These are phyloP conservation scores for Trichoderma sp. DNA, from an alignment of 2,329 filamentous ascomycete species.

Conservation along the genomic window DNA sequence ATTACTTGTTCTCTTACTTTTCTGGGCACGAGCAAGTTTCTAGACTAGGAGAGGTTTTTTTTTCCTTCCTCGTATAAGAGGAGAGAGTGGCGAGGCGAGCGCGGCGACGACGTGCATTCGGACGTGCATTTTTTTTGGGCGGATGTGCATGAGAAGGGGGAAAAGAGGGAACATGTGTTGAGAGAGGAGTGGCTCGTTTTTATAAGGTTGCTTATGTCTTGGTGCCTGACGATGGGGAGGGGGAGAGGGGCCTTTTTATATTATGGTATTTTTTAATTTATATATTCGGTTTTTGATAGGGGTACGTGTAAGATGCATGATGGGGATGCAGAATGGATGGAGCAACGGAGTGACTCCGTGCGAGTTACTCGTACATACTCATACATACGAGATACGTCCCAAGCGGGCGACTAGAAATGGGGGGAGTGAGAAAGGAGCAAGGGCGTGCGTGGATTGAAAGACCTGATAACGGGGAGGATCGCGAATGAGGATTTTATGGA, in stretches of 20 bases:
- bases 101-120: slow-evolving; percentile 5
- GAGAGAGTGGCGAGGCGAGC: not conserved
- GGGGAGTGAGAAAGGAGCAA: not conserved
- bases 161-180: slow-evolving; percentile 18
- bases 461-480: not conserved
- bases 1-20: not conserved
- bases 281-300: not conserved
- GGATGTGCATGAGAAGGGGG: slow-evolving; percentile 18
- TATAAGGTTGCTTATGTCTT: slow-evolving; percentile 19
- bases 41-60: not conserved
- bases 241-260: not conserved
- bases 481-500: not conserved
- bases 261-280: not conserved
- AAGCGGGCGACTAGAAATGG: not conserved
- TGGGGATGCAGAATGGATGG: not conserved
- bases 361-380: not conserved
- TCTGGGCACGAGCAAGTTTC: not conserved
- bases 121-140: slow-evolving; percentile 8
- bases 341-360: not conserved
- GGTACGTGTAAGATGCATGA: not conserved
- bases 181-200: slow-evolving; percentile 18
- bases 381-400: not conserved
- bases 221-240: slow-evolving; percentile 14
- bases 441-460: slow-evolving; percentile 1
- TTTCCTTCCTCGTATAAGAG: not conserved